Conservation (phyloP, 2,329 filamentous ascomycete species). For the Sphaerostilbella broomeana region DNA sequence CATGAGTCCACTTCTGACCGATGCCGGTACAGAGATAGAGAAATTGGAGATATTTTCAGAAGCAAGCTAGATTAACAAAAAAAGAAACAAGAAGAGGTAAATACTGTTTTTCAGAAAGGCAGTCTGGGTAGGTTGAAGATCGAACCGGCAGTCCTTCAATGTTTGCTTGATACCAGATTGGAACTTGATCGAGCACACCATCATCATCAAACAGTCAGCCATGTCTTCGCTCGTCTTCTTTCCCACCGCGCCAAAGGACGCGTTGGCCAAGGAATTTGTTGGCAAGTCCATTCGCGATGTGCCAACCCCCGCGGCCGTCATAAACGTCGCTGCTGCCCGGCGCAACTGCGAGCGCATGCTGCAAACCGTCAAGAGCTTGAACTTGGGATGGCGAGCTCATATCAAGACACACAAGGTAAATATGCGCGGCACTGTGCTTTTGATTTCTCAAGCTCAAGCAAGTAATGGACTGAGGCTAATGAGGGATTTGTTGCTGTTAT, state of each 20-base stretch:
- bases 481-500: neutral
- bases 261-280: constrained; percentile 30
- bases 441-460: too few species aligned
- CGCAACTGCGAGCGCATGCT: constrained; percentile 69
- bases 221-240: constrained; percentile 21
- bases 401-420: constrained; percentile 77
- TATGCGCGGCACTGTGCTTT: neutral
- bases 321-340: constrained; percentile 60
- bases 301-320: constrained; percentile 58
- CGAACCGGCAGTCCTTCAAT: neutral
- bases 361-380: constrained; percentile 49
- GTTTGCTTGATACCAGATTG: neutral
- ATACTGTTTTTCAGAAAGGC: too few species aligned
- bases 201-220: neutral
- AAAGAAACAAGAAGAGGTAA: too few species aligned
- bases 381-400: constrained; percentile 65
- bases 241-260: constrained; percentile 19
- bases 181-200: neutral
- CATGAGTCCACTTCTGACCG: too few species aligned
- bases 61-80: too few species aligned
- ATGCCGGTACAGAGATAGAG: neutral
- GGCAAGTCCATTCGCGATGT: constrained; percentile 55
- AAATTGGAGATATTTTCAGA: neutral
- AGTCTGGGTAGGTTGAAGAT: too few species aligned
- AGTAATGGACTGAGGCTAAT: constrained; percentile 16